Base-by-base conservation (phyloP, 371 early-diverging fungal genomes). In the Funneliformis caledonium region DNA sequence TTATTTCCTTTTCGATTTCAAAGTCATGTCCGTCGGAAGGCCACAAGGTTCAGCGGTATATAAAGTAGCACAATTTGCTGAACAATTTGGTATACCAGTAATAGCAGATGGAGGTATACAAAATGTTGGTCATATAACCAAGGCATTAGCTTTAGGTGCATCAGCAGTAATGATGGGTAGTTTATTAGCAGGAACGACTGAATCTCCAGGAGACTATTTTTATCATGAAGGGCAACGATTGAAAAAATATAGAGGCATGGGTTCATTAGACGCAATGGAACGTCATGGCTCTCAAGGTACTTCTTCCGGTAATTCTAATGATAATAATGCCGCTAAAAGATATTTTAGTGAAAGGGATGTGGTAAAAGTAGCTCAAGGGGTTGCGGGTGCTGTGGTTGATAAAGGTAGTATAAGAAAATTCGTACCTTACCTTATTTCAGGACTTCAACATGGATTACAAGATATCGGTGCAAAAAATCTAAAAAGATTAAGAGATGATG, bases 281-380 rank as follows among this genome's bases (percentile, higher is more conserved):
- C 93, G 93, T 86, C 91, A 89, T 26, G 89, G 90, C 43, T 4
- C 50, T 31, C 4, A 4, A 4, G 6, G 31, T 16, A 52, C 52
- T 4, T 31, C 52, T 4, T 31, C 31, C 26, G 33, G 12, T 31
- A 50, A 16, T 47, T 22, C 47, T n/a, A 48, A 50, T 72, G 88
- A 88, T 75, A 90, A 89, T 26, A 93, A 94, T 83, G 94, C 94
- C n/a, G 92, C 94, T 47, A 96, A 96, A 85, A 95, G 98, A 82
- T 98, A 98, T 90, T 98, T 95, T 87, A 94, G 94, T 76, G 98
- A 98, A 86, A 91, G 91, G 52, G 97, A 96, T 90, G 92, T 91
- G 78, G 93, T 97, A 90, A 98, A 98, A 92, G 98, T 98, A 33
- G 98, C 98, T n/a, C 98, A 98, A 88, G 98, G 98, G 83, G 96